Evolutionary conservation across 768 basidiomycete species (phyloP), one percentile per base, ranked within the genome.

Genomic region (Coprinopsis cinerea): DNA sequence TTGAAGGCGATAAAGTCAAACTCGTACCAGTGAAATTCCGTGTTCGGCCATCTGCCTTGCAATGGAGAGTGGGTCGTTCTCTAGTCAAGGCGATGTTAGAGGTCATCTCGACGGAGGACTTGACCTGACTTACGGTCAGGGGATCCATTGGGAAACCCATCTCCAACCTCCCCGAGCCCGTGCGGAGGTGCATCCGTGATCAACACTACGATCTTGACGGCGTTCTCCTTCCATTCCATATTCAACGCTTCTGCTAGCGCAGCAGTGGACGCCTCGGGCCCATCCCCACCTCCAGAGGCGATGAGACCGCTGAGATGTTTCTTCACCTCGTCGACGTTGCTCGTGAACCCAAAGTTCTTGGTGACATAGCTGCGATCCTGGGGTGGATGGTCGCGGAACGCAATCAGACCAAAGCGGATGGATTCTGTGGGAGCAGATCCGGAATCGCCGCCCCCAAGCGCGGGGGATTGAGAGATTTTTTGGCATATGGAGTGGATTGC

Each of bases 111-210:
- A 20, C 11, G 17, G 9, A 22, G 23, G 9, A 37, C 39, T 20
- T 14, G 20, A n/a, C 2, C n/a, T 14, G 10, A 60, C 61, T 48
- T 48, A 65, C 64, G 61, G 49, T 65, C 64, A 35, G 62, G 64
- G 30, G 61, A 62, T 26, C 61, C 39, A 3, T 48, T 47, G 3
- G 30, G 20, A 47, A 64, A 64, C 51, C 72, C 74, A 62, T 81
- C 79, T 13, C 74, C 76, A 23, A 61, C 59, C 56, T 80, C 77
- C 18, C 77, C 78, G 39, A 82, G 69, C 9, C 79, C 81, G 64
- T 82, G 80, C 1, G 79, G 77, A 28, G 79, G 78, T 1, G 80
- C 72, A 60, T 82, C 81, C 11, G 79, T 77, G 40, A 81, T 75
- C 15, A 80, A 63, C 1, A 82, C 71, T 15, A 71, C 69, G 64